Percentiles rank a stretch among this genome's conserved stretches.
These are phyloP conservation scores for Gonapodya sp. DNA, from an alignment of 192 early-diverging fungal species.

Conservation along the genomic window DNA sequence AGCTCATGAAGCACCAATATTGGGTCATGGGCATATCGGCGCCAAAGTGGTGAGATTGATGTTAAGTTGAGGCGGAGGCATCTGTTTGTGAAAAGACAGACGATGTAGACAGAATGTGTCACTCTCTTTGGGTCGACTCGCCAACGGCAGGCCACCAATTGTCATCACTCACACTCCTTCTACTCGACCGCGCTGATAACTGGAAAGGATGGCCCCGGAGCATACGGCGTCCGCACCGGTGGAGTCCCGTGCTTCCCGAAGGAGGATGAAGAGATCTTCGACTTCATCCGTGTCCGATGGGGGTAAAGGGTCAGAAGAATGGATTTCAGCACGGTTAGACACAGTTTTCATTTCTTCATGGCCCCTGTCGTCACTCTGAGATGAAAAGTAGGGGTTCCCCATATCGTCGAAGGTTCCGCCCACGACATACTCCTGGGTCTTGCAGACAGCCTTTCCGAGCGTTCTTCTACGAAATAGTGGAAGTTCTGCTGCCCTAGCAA, in stretches of 20 bases:
- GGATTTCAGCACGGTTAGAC: too few relatives aligned
- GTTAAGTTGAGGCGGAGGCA: conserved; percentile 77
- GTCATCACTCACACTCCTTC: conserved; percentile 71
- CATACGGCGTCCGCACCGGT: conserved; percentile 80
- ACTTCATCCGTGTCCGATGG: too few relatives aligned
- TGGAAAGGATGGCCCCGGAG: conserved; percentile 91
- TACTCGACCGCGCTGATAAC: conserved; percentile 93
- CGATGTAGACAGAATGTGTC: neutral
- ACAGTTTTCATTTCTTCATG: too few relatives aligned
- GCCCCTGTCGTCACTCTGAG: too few relatives aligned
- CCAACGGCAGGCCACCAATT: neutral
- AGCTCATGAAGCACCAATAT: conserved; percentile 73
- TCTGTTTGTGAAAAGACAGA: conserved; percentile 23
- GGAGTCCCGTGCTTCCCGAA: conserved; percentile 53
- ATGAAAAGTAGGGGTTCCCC: too few relatives aligned
- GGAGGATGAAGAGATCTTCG: conserved; percentile 77
- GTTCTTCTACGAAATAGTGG: conserved; percentile 76
- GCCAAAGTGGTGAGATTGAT: conserved; percentile 83
- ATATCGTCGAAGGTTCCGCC: conserved; percentile 17
- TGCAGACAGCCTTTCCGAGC: conserved; percentile 40
- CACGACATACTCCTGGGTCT: conserved; percentile 3
- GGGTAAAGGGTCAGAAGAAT: too few relatives aligned
- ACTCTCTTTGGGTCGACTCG: too few relatives aligned
- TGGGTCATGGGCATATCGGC: conserved; percentile 54
- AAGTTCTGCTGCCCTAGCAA: conserved; percentile 65